Evolutionary conservation across 2,329 filamentous ascomycete species (phyloP), one percentile per base, ranked within the genome.

Genomic region (Fusarium keratoplasticum): DNA sequence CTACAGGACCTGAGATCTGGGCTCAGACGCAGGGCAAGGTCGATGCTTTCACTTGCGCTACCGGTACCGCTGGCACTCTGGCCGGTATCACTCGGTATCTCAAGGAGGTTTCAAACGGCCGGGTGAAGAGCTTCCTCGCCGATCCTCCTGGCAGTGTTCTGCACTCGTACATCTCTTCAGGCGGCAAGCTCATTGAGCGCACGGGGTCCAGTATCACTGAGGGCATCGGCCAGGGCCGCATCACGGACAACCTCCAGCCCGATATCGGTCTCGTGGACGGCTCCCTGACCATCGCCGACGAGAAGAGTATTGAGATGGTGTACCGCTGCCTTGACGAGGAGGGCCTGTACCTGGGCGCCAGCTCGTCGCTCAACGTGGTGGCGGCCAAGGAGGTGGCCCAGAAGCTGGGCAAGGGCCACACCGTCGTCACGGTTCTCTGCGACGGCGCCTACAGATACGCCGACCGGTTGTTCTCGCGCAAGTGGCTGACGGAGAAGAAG

Each of bases 371-470:
- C 79, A 99, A 99, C 81, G 96, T 99, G 16, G 96, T 96, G 8
- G 96, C 96, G 1, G 96, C 96, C 18, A 95, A 96, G 85, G 94
- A 98, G 84, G 93, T 98, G 33, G 96, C 96, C 1, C 91, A 96
- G 88, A 94, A 94, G 85, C 85, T 99, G 71, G 96, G 96, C 35
- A 92, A 91, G 76, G 95, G 96, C 11, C 90, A 96, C 82, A 98
- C 94, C 0, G 93, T 99, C 27, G 96, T 98, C 55, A 99, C 96
- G 2, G 90, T 98, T 66, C 89, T 99, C 52, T 98, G 95, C 80
- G 96, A 99, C 81, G 96, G 96, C 69, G 96, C 96, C n/a, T 98
- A 99, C 82, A 87, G 96, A 80, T 99, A 99, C 82, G 96, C 96
- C 6, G 96, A 99, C 74, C 89, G 96, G 38, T 83, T 99, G 71